A percentile compares a stretch with the other conserved stretches of the same genome.
phyloP scores from a whole-genome alignment of 1,284 basidiomycete species.

The Puccinia brachypodii region DNA sequence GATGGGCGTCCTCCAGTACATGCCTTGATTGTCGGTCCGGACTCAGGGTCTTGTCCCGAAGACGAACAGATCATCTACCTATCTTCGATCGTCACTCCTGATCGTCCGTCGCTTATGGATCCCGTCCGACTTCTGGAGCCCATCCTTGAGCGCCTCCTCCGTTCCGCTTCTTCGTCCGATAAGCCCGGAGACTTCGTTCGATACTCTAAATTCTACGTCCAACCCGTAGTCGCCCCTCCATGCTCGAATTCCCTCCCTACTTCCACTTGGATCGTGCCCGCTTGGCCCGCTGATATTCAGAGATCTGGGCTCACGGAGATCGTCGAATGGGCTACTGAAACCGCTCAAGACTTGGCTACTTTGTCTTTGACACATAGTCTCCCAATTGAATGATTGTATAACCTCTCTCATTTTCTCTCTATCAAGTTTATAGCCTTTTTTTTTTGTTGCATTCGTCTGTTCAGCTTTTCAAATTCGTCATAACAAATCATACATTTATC shows the following conservation, averaged over 20 bases:
- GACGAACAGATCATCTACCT: constrained; percentile 24
- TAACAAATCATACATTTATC: too few relatives aligned
- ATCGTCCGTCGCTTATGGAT: not conserved
- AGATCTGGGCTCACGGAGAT: not conserved
- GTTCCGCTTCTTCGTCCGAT: not conserved
- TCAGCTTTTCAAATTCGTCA: too few relatives aligned
- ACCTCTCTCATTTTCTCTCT: too few relatives aligned
- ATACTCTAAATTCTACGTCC: not conserved
- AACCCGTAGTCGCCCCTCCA: not conserved
- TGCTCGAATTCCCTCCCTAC: not conserved
- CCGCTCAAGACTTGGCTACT: not conserved
- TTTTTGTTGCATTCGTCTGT: too few relatives aligned
- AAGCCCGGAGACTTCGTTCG: not conserved
- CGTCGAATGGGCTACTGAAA: constrained; percentile 26
- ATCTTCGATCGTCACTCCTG: not conserved
- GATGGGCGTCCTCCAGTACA: not conserved
- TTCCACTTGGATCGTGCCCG: not conserved
- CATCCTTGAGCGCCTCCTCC: not conserved
- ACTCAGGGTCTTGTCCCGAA: constrained; percentile 13
- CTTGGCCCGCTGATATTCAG: constrained; percentile 12
- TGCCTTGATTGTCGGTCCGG: constrained; percentile 21
- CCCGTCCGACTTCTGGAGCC: not conserved
- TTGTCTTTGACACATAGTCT: too few relatives aligned
- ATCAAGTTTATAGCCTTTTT: too few relatives aligned
- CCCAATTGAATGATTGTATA: too few relatives aligned